A percentile compares a stretch with the other conserved stretches of the same genome.
Evolutionary conservation across 2,329 filamentous ascomycete genomes (phyloP).

Genomic region (Colletotrichum nymphaeae): DNA sequence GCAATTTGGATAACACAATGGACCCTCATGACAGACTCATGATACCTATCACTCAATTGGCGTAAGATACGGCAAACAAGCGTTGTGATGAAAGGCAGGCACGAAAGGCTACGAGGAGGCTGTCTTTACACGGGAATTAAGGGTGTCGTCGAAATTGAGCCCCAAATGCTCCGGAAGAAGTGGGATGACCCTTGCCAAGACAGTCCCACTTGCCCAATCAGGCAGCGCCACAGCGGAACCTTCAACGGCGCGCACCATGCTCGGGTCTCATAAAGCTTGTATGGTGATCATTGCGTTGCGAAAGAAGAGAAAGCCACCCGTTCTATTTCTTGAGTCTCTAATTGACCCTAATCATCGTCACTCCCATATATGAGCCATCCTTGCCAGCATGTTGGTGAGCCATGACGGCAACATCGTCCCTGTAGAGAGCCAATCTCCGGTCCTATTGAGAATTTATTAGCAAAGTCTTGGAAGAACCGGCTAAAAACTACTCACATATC

Average conservation of each 20-base stretch:
- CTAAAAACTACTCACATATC: conserved; percentile 12
- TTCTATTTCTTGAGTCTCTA: neutral
- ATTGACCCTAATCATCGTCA: neutral
- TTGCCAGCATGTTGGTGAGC: neutral
- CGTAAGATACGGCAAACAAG: neutral
- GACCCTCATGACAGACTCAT: too few species aligned
- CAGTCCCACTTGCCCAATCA: neutral
- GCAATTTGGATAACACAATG: neutral
- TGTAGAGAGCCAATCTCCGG: neutral
- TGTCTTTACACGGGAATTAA: neutral
- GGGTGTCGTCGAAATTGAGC: conserved; percentile 3
- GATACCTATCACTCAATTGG: too few species aligned
- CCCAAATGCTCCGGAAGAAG: neutral
- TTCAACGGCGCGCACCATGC: neutral
- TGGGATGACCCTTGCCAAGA: neutral
- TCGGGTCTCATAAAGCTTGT: neutral
- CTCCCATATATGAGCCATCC: neutral
- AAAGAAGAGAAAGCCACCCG: neutral
- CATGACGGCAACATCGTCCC: neutral
- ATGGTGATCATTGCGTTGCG: neutral
- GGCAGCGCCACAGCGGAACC: neutral
- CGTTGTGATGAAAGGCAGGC: neutral
- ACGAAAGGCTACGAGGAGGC: neutral
- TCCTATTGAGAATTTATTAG: neutral
- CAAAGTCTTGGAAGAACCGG: neutral